A percentile compares a stretch with the other conserved stretches of the same genome.
These are phyloP conservation scores for Imleria badia DNA, from an alignment of 768 basidiomycete species.

Conservation along the genomic window DNA sequence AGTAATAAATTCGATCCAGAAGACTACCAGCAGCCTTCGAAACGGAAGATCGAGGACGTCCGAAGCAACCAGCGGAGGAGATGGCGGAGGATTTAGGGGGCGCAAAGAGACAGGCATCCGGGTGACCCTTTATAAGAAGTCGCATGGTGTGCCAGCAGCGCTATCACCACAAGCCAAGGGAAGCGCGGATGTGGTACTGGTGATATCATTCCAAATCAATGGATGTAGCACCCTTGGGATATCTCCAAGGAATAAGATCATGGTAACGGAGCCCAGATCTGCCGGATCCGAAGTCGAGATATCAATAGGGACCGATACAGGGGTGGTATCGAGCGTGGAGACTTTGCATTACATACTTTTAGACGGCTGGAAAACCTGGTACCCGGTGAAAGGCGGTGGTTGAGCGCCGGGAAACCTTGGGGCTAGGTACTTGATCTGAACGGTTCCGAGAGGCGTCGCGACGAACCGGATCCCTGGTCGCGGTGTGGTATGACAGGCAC, in stretches of 20 bases:
- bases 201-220: neutral
- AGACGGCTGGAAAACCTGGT: too few species aligned
- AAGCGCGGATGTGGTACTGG: too few species aligned
- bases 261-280: neutral
- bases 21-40: neutral
- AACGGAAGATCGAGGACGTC: neutral
- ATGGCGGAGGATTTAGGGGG: neutral
- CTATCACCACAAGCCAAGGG: neutral
- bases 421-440: neutral
- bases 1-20: neutral
- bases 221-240: neutral
- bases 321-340: too few species aligned
- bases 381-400: too few species aligned
- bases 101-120: neutral
- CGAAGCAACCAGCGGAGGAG: neutral
- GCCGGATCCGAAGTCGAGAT: neutral
- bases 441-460: too few species aligned
- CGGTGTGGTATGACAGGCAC: neutral
- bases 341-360: too few species aligned
- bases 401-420: neutral
- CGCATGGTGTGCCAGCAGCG: neutral
- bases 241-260: neutral
- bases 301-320: neutral
- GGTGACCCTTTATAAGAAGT: neutral
- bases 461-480: neutral